Evolutionary conservation across 805 yeast species (phyloP).

Genomic region (Monosporozyma unispora): DNA sequence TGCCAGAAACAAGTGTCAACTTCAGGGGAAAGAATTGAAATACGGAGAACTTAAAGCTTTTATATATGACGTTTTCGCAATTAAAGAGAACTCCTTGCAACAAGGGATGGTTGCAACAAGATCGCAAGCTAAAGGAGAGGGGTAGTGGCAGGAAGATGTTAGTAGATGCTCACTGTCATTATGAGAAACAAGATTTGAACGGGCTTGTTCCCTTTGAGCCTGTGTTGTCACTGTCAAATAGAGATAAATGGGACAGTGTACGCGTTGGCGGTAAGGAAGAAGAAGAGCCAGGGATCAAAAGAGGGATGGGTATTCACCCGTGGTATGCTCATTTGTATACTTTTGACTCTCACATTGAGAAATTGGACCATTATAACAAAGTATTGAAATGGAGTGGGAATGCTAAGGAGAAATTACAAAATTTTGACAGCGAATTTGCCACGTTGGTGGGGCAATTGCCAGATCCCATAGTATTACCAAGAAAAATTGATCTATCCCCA

Average conservation of each 20-base stretch:
- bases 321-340: conserved; percentile 74
- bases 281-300: not conserved
- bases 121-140: not conserved
- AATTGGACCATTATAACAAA: conserved; percentile 45
- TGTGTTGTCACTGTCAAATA: not conserved
- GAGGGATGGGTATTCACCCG: conserved; percentile 68
- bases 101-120: not conserved
- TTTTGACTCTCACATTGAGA: conserved; percentile 16
- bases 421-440: not conserved
- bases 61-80: not conserved
- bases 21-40: not conserved
- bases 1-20: not conserved
- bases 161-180: conserved; percentile 34
- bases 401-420: not conserved
- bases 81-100: not conserved
- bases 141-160: conserved; percentile 1
- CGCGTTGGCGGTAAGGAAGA: conserved; percentile 20
- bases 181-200: not conserved
- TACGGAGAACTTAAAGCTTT: not conserved
- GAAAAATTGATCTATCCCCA: conserved; percentile 18
- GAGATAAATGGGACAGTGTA: not conserved
- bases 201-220: not conserved
- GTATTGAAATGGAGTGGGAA: conserved; percentile 32
- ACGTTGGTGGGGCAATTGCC: not conserved
- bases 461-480: not conserved